Evolutionary conservation across 2,329 filamentous ascomycete genomes (phyloP).

Genomic region (Aureobasidium musti): DNA sequence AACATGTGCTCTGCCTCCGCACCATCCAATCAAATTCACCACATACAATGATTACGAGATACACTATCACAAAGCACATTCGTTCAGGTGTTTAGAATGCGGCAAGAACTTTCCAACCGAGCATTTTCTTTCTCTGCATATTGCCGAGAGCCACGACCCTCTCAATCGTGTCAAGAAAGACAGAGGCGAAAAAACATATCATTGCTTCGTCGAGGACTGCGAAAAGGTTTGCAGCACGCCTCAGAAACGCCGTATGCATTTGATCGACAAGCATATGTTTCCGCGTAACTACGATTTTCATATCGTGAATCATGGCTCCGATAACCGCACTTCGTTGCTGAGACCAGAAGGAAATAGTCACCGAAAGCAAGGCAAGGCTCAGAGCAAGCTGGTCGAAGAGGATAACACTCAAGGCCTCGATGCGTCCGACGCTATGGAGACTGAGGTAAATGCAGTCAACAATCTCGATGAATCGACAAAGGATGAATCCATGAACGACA

Average conservation of each 20-base stretch:
- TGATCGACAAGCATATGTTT: slow-evolving; percentile 93
- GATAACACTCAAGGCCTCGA: not conserved
- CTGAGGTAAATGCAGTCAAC: not conserved
- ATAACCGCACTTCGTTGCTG: slow-evolving; percentile 77
- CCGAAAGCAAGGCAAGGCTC: not conserved
- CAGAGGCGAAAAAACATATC: slow-evolving; percentile 85
- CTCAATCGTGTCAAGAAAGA: slow-evolving; percentile 71
- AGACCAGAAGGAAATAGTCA: slow-evolving; percentile 48
- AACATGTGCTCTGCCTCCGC: slow-evolving; percentile 79
- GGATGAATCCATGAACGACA: slow-evolving; percentile 54
- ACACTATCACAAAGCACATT: slow-evolving; percentile 79
- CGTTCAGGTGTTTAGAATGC: slow-evolving; percentile 83
- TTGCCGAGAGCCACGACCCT: slow-evolving; percentile 88
- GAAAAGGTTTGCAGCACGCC: slow-evolving; percentile 80
- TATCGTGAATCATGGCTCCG: slow-evolving; percentile 85
- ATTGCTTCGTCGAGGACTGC: slow-evolving; percentile 87
- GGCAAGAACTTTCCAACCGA: slow-evolving; percentile 83
- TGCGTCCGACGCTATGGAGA: not conserved
- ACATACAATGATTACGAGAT: slow-evolving; percentile 80
- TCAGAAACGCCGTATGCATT: slow-evolving; percentile 80
- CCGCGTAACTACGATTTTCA: slow-evolving; percentile 83
- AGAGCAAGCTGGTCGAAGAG: not conserved
- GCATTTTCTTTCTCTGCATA: slow-evolving; percentile 78
- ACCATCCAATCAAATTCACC: slow-evolving; percentile 69
- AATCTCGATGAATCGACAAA: not conserved